These are phyloP conservation scores for Cryptosporidium muris DNA, from an alignment of 169 alveolate genomes.

Conservation along the genomic window DNA sequence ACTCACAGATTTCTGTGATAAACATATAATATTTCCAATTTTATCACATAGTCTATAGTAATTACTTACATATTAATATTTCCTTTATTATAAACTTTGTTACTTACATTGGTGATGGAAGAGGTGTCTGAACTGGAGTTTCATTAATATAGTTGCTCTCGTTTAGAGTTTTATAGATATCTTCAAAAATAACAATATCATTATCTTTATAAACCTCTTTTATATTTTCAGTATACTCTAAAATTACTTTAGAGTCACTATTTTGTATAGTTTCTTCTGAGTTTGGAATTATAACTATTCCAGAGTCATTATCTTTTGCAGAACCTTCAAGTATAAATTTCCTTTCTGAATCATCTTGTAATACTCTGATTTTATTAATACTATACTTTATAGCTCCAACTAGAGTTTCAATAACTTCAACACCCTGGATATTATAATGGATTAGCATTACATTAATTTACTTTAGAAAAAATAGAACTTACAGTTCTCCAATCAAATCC, in stretches of 20 bases:
- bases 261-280: slow-evolving; percentile 1
- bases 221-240: neutral
- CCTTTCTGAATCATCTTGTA: neutral
- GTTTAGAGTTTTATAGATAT: neutral
- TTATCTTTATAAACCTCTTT: neutral
- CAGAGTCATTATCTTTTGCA: slow-evolving; percentile 16
- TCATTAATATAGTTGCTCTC: neutral
- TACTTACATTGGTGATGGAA: slow-evolving; percentile 53
- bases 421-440: slow-evolving; percentile 5
- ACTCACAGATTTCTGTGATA: slow-evolving; percentile 26
- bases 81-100: neutral
- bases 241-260: neutral
- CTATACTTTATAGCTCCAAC: slow-evolving; percentile 31
- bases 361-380: slow-evolving; percentile 9
- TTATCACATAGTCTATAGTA: slow-evolving; percentile 1
- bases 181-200: slow-evolving; percentile 51
- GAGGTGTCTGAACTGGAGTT: neutral
- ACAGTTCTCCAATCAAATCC: slow-evolving; percentile 65
- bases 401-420: slow-evolving; percentile 25
- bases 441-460: neutral
- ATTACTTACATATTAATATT: neutral
- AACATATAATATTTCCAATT: neutral
- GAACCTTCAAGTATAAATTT: no score
- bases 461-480: neutral
- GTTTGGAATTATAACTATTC: slow-evolving; percentile 24